phyloP scores from a whole-genome alignment of 306 rosid genomes.

The Cicer yamashitae region DNA sequence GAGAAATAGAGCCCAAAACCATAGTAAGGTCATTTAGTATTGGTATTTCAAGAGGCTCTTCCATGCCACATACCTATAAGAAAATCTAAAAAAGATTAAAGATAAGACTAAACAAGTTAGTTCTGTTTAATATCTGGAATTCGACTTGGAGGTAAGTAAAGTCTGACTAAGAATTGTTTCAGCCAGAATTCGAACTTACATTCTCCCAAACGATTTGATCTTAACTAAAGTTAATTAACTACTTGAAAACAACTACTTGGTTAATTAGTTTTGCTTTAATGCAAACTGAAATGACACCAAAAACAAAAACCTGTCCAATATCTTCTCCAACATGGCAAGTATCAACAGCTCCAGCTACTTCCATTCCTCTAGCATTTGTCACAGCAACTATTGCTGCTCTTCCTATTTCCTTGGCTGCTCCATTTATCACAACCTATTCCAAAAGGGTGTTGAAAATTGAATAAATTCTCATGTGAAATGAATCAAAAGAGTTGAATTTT shows the following conservation, averaged over 20 bases:
- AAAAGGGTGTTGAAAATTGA: constrained; percentile 6
- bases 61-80: constrained; percentile 79
- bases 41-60: constrained; percentile 90
- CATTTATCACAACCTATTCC: constrained; percentile 79
- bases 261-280: neutral
- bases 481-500: constrained; percentile 8
- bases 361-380: constrained; percentile 69
- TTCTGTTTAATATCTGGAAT: too few species aligned
- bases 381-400: constrained; percentile 88
- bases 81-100: neutral
- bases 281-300: constrained; percentile 19
- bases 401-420: constrained; percentile 96
- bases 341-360: constrained; percentile 59
- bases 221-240: too few species aligned
- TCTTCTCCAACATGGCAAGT: constrained; percentile 55
- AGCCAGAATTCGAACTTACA: too few species aligned
- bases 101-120: neutral
- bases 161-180: too few species aligned
- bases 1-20: constrained; percentile 95
- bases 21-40: constrained; percentile 82
- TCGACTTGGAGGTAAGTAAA: too few species aligned
- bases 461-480: neutral
- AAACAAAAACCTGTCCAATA: constrained; percentile 52
- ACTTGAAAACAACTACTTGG: too few species aligned
- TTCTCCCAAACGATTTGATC: too few species aligned